Conservation (phyloP, 2,329 filamentous ascomycete species). For the Phialophora tarda region DNA sequence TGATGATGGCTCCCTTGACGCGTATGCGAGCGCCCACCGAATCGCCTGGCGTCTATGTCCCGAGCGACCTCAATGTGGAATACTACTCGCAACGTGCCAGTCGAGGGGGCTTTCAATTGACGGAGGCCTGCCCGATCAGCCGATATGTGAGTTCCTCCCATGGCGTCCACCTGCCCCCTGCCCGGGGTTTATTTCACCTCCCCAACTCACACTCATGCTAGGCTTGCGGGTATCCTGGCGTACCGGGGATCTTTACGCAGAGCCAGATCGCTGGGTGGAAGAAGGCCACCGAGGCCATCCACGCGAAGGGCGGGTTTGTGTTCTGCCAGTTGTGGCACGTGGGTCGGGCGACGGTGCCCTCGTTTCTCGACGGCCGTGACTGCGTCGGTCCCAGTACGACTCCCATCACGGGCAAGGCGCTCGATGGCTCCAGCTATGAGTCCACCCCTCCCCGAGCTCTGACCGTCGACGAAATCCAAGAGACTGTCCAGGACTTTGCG, state of each 20-base stretch:
- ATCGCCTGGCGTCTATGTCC: background rate
- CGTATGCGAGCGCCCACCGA: background rate
- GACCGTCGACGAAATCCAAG: conserved; percentile 7
- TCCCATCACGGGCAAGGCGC: conserved; percentile 48
- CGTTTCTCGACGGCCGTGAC: conserved; percentile 45
- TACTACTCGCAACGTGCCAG: conserved; percentile 42
- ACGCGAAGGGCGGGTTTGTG: conserved; percentile 58
- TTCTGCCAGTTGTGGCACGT: conserved; percentile 48
- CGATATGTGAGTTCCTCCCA: conserved; percentile 40
- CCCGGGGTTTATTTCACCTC: no score
- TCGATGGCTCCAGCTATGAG: conserved; percentile 46
- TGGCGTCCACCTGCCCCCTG: no score
- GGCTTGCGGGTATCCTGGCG: conserved; percentile 43
- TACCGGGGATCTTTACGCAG: conserved; percentile 33
- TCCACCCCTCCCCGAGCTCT: conserved; percentile 37
- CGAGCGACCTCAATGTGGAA: background rate
- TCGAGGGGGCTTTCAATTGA: conserved; percentile 44
- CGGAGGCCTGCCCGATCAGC: conserved; percentile 46
- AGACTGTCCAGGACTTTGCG: conserved; percentile 1
- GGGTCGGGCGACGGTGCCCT: conserved; percentile 48
- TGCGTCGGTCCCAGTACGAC: conserved; percentile 42
- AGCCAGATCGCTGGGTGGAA: conserved; percentile 59
- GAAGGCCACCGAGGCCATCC: conserved; percentile 57
- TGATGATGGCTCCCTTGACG: conserved; percentile 2
- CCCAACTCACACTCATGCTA: no score